Conservation (phyloP, 345 rosid species). For the rapeseed (Brassica napus) region Da-Ae NC_063446.1:4583501-4584000, state of each 20-base stretch:
- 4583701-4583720: slow-evolving; percentile 16
- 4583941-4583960: slow-evolving; percentile 44
- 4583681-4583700: slow-evolving; percentile 24
- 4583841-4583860: slow-evolving; percentile 51
- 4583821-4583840: slow-evolving; percentile 54
- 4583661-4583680: slow-evolving; percentile 1
- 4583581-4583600: neutral
- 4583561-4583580: neutral
- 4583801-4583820: slow-evolving; percentile 52
- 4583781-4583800: slow-evolving; percentile 58
- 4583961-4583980: slow-evolving; percentile 55
- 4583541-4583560: neutral
- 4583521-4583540: neutral
- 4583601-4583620: neutral
- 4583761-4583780: slow-evolving; percentile 45
- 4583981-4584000: slow-evolving; percentile 50
- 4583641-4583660: neutral
- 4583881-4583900: slow-evolving; percentile 50
- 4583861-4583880: slow-evolving; percentile 26
- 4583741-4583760: slow-evolving; percentile 15
- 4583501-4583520: neutral
- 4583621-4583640: neutral
- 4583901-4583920: slow-evolving; percentile 51
- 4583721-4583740: slow-evolving; percentile 5
- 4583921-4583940: slow-evolving; percentile 67